Base-by-base conservation (phyloP, 257 asterid species). In the Schizonepeta tenuifolia region DNA sequence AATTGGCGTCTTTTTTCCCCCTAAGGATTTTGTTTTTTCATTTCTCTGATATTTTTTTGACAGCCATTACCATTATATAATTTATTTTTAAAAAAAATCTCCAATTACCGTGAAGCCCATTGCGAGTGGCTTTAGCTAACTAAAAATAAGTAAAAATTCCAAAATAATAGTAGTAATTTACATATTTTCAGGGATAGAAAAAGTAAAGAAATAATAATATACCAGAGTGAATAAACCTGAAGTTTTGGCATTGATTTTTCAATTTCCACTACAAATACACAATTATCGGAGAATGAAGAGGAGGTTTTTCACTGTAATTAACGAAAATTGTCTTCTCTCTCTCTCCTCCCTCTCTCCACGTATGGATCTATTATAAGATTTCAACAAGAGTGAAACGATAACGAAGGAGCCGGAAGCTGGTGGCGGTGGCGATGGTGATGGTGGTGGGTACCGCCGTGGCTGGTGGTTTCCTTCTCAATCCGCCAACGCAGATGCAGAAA, bases 401-500 rank as follows among this genome's bases (percentile, higher is more conserved):
- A 76, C 65, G 86, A 59, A 43, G 72, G 65, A 6, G 80, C 70
- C 15, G 81, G 79, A 1, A 80, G 70, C 0, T 62, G 76, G 47
- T 71, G 67, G 73, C 69, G 80, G 63, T 58, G 75, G 70, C n/a
- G 76, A 26, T 64, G 61, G 41, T 57, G 74, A 28, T 60, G 70
- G 69, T 71, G 76, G 71, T 33, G 61, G 59, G 40, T 21, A 33
- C 75, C 55, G 71, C 60, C 75, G 71, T 60, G 59, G 9, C 1
- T 2, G 38, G 77, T 2, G 47, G 79, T 49, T 70, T 78, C 85
- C 24, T 57, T 81, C 53, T 79, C 83, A 0, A 84, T 73, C 67
- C 75, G 82, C 83, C 83, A 75, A 43, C 83, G 83, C 0, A 84
- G 81, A 18, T 79, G 82, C 17, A 75, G 66, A 15, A 82, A 84